These are phyloP conservation scores for Aegle marmelos DNA, from an alignment of 345 rosid species.

Conservation along the genomic window DNA sequence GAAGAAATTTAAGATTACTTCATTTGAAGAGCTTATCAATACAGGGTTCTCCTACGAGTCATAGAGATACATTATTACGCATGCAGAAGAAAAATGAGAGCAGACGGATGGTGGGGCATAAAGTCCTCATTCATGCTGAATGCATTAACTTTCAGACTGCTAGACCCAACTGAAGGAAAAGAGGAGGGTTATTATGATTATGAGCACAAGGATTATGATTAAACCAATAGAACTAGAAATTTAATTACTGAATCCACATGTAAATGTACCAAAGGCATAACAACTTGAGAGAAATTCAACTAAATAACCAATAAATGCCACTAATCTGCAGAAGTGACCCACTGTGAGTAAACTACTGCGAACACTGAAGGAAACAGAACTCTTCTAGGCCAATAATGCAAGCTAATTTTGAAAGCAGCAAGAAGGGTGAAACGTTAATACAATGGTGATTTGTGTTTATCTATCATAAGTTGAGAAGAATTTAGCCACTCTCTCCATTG, in stretches of 20 bases:
- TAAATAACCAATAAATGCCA: not conserved
- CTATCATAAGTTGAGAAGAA: not conserved
- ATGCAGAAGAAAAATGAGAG: not conserved
- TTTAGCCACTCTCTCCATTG: not conserved
- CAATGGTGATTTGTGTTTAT: not conserved
- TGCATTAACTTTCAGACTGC: not conserved
- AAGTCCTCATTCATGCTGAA: not conserved
- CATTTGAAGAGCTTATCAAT: not conserved
- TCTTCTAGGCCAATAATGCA: not conserved
- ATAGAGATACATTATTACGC: not conserved
- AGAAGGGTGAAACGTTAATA: not conserved
- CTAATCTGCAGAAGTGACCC: not conserved
- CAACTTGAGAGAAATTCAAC: not conserved
- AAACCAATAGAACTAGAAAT: not conserved
- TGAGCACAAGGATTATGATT: not conserved
- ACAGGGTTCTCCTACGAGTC: too few species aligned
- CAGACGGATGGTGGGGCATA: not conserved
- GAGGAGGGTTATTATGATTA: not conserved
- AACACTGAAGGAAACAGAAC: not conserved
- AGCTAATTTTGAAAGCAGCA: not conserved
- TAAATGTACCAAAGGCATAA: not conserved
- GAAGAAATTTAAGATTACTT: not conserved
- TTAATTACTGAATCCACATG: not conserved
- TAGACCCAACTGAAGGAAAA: not conserved
- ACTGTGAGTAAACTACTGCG: not conserved